Evolutionary conservation across 495 filamentous ascomycete genomes (phyloP).

Genomic region (Extremus antarcticus): DNA sequence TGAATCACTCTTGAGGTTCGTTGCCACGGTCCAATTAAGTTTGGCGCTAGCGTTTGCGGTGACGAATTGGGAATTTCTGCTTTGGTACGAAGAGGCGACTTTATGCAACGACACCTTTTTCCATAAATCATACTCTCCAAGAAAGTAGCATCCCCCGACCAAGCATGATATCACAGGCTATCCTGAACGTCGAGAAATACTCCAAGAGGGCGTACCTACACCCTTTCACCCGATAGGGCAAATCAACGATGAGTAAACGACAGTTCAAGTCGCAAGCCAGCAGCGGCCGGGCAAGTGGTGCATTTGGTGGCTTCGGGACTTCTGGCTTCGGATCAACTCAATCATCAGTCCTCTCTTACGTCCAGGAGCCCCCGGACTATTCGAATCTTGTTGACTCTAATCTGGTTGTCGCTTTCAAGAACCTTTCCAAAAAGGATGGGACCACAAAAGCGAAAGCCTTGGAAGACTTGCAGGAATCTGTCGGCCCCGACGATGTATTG

Average conservation of each 20-base stretch:
- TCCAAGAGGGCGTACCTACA: no score
- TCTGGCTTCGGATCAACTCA: constrained; percentile 37
- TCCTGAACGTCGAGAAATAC: no score
- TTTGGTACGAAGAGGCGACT: no score
- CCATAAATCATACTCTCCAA: no score
- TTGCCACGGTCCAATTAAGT: no score
- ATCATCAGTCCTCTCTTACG: constrained; percentile 63
- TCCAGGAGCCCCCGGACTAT: constrained; percentile 75
- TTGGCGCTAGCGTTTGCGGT: no score
- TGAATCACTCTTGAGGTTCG: no score
- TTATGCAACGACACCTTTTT: no score
- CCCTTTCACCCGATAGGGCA: no score
- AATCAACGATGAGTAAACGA: constrained; percentile 48
- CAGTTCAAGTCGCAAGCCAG: constrained; percentile 60
- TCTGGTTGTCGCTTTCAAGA: constrained; percentile 80
- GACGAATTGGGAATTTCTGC: no score
- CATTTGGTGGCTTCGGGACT: constrained; percentile 35
- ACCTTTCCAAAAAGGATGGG: constrained; percentile 81
- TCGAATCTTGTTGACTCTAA: constrained; percentile 65
- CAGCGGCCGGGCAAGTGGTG: constrained; percentile 48
- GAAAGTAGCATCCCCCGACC: no score
- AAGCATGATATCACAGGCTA: no score
- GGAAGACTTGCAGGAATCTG: constrained; percentile 64
- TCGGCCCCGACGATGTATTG: constrained; percentile 43
- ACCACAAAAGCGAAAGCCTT: constrained; percentile 88